Percentiles rank a stretch among this genome's conserved stretches.
Evolutionary conservation across 2,329 filamentous ascomycete species (phyloP).

Genomic region (Ascochyta koolunga): DNA sequence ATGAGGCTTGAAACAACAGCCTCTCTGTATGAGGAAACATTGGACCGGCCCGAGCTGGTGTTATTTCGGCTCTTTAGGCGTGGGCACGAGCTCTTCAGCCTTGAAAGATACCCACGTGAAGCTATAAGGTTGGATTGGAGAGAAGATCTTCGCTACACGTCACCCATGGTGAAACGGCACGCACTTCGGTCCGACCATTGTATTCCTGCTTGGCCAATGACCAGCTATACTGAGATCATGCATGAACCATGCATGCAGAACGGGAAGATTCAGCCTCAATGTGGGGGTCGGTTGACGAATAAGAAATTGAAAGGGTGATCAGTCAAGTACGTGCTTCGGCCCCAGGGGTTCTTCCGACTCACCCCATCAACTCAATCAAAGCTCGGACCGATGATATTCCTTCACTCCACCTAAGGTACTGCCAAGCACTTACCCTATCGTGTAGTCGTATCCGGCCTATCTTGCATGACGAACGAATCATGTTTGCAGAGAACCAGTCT

Average conservation of each 20-base stretch:
- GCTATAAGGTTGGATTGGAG: background rate
- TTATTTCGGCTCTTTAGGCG: conserved; percentile 15
- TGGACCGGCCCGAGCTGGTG: conserved; percentile 11
- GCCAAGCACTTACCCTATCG: conserved; percentile 6
- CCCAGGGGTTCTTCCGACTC: background rate
- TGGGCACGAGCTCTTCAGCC: conserved; percentile 1
- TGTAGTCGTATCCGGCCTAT: background rate
- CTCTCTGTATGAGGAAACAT: conserved; percentile 1
- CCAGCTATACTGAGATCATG: background rate
- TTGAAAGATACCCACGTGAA: background rate
- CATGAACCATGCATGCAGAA: background rate
- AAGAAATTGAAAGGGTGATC: background rate
- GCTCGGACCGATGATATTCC: conserved; percentile 9
- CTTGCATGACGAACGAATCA: background rate
- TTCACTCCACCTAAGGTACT: conserved; percentile 14
- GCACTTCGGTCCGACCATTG: conserved; percentile 5
- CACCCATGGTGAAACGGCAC: conserved; percentile 5
- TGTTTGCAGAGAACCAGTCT: background rate
- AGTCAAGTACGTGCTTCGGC: background rate
- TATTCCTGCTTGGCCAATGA: conserved; percentile 2
- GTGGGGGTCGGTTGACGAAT: background rate
- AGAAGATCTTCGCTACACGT: background rate
- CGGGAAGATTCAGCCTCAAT: background rate
- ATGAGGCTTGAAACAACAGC: conserved; percentile 16
- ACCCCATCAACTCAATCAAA: background rate